These are phyloP conservation scores for Amyloporia xantha DNA, from an alignment of 768 basidiomycete genomes.

Conservation along the genomic window DNA sequence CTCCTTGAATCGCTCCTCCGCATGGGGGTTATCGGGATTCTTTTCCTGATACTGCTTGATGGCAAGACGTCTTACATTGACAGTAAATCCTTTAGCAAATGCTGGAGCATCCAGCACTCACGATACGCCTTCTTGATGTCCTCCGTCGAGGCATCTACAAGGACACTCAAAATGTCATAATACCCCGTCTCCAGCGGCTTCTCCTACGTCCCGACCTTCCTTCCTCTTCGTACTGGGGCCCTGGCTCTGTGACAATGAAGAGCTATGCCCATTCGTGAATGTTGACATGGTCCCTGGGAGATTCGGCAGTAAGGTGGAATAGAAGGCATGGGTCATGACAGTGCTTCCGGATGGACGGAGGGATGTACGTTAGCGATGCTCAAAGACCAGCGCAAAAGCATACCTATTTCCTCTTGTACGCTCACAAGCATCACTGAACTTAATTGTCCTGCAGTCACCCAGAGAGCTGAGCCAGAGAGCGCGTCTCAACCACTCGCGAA, in stretches of 20 bases:
- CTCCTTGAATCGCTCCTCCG: slow-evolving; percentile 85
- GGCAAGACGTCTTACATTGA: slow-evolving; percentile 78
- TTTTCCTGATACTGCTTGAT: slow-evolving; percentile 93
- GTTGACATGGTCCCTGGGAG: slow-evolving; percentile 7
- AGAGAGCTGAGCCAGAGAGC: too few relatives aligned
- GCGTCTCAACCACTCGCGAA: too few relatives aligned
- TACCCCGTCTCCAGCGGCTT: slow-evolving; percentile 85
- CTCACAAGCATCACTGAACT: too few relatives aligned
- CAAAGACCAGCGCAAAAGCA: too few relatives aligned
- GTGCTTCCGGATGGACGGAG: too few relatives aligned
- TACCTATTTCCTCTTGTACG: too few relatives aligned
- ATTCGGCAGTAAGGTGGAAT: slow-evolving; percentile 50
- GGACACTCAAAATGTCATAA: slow-evolving; percentile 78
- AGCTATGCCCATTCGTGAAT: slow-evolving; percentile 6
- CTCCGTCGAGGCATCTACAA: slow-evolving; percentile 68
- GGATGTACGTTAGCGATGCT: too few relatives aligned
- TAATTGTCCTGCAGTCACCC: too few relatives aligned
- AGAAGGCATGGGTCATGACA: slow-evolving; percentile 58
- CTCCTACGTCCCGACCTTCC: slow-evolving; percentile 87
- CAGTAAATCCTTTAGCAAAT: not conserved
- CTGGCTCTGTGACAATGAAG: slow-evolving; percentile 19
- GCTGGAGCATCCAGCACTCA: slow-evolving; percentile 25
- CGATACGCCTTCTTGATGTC: slow-evolving; percentile 93
- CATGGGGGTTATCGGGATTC: slow-evolving; percentile 79
- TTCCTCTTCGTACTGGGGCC: slow-evolving; percentile 43